Percentiles rank a stretch among this genome's conserved stretches.
Conservation (phyloP, 352 stramenopile genomes). For the Blastocystis sp. region DNA sequence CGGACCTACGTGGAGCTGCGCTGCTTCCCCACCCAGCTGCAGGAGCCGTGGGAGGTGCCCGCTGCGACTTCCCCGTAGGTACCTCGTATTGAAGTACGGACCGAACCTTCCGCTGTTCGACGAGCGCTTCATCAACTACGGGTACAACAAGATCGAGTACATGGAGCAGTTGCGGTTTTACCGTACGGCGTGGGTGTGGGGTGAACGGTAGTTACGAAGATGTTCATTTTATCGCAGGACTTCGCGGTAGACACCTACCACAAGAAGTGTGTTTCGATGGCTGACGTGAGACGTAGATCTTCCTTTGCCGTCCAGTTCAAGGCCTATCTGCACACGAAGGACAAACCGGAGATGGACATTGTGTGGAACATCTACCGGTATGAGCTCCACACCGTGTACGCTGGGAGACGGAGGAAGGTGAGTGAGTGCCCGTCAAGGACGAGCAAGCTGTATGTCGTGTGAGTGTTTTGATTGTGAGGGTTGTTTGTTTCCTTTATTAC, state of each 20-base stretch:
- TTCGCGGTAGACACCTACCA: slow-evolving; percentile 59
- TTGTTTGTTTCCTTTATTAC: too few species aligned
- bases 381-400: slow-evolving; percentile 6
- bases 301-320: slow-evolving; percentile 37
- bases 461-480: too few species aligned
- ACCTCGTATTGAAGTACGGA: slow-evolving; percentile 57
- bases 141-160: slow-evolving; percentile 69
- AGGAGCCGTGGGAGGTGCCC: slow-evolving; percentile 5
- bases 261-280: not conserved
- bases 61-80: not conserved
- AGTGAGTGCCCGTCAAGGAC: too few species aligned
- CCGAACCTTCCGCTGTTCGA: slow-evolving; percentile 34
- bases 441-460: too few species aligned
- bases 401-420: not conserved
- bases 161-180: slow-evolving; percentile 45
- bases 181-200: not conserved
- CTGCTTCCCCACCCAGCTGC: slow-evolving; percentile 32
- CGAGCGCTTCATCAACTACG: slow-evolving; percentile 67
- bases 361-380: slow-evolving; percentile 52
- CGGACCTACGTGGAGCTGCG: not conserved
- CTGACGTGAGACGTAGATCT: slow-evolving; percentile 18
- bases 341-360: slow-evolving; percentile 58
- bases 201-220: not conserved
- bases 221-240: slow-evolving; percentile 51
- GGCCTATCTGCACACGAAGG: not conserved